A percentile compares a stretch with the other conserved stretches of the same genome.
These are phyloP conservation scores for Trypanosoma mega DNA, from an alignment of 208 protist genomes.

Conservation along the genomic window DNA sequence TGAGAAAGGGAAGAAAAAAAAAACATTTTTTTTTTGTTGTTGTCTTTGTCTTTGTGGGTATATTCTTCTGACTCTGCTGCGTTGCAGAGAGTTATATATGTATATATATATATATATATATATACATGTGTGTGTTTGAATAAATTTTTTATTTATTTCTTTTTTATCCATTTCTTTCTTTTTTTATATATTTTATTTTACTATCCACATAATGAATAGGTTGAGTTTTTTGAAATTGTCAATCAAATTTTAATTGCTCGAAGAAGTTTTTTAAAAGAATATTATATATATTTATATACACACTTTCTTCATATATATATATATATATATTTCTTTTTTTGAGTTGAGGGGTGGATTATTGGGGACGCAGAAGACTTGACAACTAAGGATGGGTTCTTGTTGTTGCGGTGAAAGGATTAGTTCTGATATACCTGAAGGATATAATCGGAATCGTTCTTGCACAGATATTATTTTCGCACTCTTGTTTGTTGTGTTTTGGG, in stretches of 20 bases:
- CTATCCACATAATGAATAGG: neutral
- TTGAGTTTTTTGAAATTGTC: no score
- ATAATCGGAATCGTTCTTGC: conserved; percentile 24
- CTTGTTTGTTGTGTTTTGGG: conserved; percentile 44
- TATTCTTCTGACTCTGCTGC: neutral
- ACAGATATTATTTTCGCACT: conserved; percentile 40
- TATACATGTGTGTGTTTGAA: conserved; percentile 6
- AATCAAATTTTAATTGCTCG: no score
- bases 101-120: neutral
- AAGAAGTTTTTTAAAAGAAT: no score
- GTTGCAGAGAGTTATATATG: neutral
- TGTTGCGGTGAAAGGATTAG: neutral
- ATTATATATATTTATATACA: no score
- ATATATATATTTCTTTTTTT: neutral
- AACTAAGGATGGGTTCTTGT: conserved; percentile 5
- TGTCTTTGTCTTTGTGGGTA: neutral
- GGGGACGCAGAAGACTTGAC: neutral
- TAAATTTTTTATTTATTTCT: conserved; percentile 25
- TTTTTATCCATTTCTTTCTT: neutral
- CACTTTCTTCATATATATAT: no score
- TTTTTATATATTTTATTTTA: no score
- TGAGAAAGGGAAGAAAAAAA: conserved; percentile 1
- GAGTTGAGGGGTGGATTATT: neutral
- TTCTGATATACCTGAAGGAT: conserved; percentile 13
- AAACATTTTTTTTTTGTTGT: neutral